Base-by-base conservation (phyloP, 768 basidiomycete genomes). In the Trichaptum fuscoviolaceum region DNA sequence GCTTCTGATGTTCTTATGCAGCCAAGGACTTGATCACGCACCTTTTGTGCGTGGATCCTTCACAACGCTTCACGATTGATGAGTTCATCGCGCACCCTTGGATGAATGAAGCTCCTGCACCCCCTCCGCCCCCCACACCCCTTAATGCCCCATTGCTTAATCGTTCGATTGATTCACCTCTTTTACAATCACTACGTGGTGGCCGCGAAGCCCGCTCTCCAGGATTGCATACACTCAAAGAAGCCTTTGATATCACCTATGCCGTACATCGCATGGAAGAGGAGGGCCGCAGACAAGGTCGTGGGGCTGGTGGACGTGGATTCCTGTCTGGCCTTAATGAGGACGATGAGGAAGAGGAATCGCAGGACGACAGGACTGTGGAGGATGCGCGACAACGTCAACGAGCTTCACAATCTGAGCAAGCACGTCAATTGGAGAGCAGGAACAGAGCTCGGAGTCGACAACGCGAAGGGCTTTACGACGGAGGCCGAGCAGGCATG, bases 241-340 rank as follows among this genome's bases (percentile, higher is more conserved):
- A 99, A 75, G 96, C 97, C 3, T 99, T 99, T 77, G 97, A 99
- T 76, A 90, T 99, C 73, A 96, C 97, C 1, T 98, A 98, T 76
- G 96, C 97, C 3, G 97, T 99, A 0, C 97, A 99, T 77, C 89
- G 96, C 20, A 99, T 99, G 96, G 96, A 98, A 75, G 97, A 99
- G 77, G 97, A 99, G 77, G 96, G 95, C 17, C 92, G 92, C 0
- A 84, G 93, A 65, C 82, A 93, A 63, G 85, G 92, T 26, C 90
- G 89, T 20, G 93, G 91, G 30, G 90, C 88, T 0, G 95, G 95
- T 24, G 79, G 79, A 2, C 84, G 87, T 63, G 92, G 92, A 4
- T 93, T 91, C 81, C 78, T 98, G 24, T 83, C 83, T 9, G 93
- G 91, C 6, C 83, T 99, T 69, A 97, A 99, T 75, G 97, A 99